Evolutionary conservation across 2,329 filamentous ascomycete species (phyloP).

Genomic region (Aspergillus pseudonomiae): DNA sequence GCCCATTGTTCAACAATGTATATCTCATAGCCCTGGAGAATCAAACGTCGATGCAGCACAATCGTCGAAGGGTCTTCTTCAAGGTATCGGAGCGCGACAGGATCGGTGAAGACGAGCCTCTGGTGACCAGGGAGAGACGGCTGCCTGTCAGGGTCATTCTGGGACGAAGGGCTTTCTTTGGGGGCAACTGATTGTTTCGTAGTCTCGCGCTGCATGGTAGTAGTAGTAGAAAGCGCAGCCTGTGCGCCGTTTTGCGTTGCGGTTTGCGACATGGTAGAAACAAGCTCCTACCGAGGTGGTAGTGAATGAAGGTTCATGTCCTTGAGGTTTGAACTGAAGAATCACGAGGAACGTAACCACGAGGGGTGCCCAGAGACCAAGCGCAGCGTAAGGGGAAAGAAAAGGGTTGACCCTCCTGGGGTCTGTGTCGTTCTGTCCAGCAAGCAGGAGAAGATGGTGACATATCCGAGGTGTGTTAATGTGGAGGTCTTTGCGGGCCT

Average conservation of each 20-base stretch:
- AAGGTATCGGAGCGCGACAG: conserved; percentile 72
- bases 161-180: conserved; percentile 25
- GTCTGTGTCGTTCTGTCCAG: conserved; percentile 27
- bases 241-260: conserved; percentile 28
- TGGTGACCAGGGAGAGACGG: conserved; percentile 47
- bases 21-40: conserved; percentile 82
- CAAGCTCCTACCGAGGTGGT: conserved; percentile 16
- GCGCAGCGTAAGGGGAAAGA: conserved; percentile 25
- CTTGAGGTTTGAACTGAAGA: background rate
- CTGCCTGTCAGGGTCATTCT: conserved; percentile 19
- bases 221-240: conserved; percentile 23
- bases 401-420: conserved; percentile 30
- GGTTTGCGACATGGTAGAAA: conserved; percentile 21
- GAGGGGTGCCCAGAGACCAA: conserved; percentile 16
- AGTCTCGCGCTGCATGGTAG: conserved; percentile 31
- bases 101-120: conserved; percentile 67
- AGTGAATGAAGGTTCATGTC: conserved; percentile 12
- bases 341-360: background rate
- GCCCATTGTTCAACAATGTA: conserved; percentile 98
- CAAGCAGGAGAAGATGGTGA: conserved; percentile 25
- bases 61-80: conserved; percentile 79
- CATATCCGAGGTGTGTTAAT: conserved; percentile 28
- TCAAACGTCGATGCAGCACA: conserved; percentile 71
- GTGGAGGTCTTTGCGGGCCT: conserved; percentile 10
- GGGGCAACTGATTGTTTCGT: conserved; percentile 26